Evolutionary conservation across 2,329 filamentous ascomycete genomes (phyloP), one percentile per base, ranked within the genome.

Genomic region (Phialophora macrospora): DNA sequence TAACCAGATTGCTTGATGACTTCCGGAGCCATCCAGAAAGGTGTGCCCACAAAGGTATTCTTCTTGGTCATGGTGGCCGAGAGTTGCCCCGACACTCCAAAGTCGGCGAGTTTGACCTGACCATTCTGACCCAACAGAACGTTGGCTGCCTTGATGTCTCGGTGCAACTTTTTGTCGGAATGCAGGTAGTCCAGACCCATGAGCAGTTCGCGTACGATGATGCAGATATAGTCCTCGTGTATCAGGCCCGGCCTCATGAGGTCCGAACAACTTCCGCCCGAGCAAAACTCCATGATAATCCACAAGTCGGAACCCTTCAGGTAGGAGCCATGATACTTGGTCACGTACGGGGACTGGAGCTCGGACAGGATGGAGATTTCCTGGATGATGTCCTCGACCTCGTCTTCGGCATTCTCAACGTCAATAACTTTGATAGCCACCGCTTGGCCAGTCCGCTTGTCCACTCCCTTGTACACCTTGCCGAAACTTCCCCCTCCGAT

Each of bases 281-380:
- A 93, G 79, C 95, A 99, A 75, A 95, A 99, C 79, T 99, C 95
- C 95, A 99, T 99, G 77, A 98, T 93, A 73, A 99, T 99, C 95
- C 95, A 99, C 74, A 99, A 81, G 80, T 98, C 92, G 2, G 93
- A 95, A 26, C 94, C 95, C 75, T 97, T 97, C 72, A 97, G 88
- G 75, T 95, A 98, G 63, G 94, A 97, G 71, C 95, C 95, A 80
- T 97, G 93, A 82, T 99, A 99, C 78, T 96, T 95, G 46, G 95
- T 99, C 68, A 98, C 94, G 76, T 96, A 97, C 20, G 93, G 93
- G 20, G 94, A 98, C 80, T 96, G 92, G 71, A 99, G 87, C 79
- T 96, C 94, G 34, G 95, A 97, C 62, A 99, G 85, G 73, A 99
- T 98, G 72, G 94, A 93, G 72, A 99, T 98, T 80, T 99, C 95